Conservation (phyloP, 352 stramenopile species). For the Thalassiosira ordinaria region DNA sequence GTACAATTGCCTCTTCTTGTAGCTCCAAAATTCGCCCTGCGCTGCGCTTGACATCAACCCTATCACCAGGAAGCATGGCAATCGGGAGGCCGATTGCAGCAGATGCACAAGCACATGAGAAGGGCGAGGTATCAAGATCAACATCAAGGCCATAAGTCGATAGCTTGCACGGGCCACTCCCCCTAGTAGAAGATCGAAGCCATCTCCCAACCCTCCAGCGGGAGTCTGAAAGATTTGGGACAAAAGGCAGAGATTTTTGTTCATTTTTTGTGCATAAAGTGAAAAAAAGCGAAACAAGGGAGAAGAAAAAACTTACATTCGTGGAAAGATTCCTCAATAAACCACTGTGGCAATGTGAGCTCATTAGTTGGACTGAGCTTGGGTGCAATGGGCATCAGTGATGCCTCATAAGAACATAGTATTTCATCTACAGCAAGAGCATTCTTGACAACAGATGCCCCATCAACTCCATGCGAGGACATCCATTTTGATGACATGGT, state of each 20-base stretch:
- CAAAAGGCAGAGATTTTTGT: too few relatives aligned
- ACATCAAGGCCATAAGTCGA: slow-evolving; percentile 88
- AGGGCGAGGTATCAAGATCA: slow-evolving; percentile 92
- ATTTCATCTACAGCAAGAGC: slow-evolving; percentile 90
- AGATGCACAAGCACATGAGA: slow-evolving; percentile 90
- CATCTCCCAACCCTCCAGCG: slow-evolving; percentile 70
- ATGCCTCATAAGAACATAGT: slow-evolving; percentile 84
- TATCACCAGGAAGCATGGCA: slow-evolving; percentile 93
- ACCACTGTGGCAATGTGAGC: slow-evolving; percentile 73
- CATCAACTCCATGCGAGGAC: slow-evolving; percentile 79
- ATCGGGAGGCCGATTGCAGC: slow-evolving; percentile 89
- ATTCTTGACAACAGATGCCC: slow-evolving; percentile 86
- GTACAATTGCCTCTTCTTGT: slow-evolving; percentile 94
- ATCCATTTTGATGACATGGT: slow-evolving; percentile 94
- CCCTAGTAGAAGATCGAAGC: slow-evolving; percentile 63
- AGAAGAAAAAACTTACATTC: slow-evolving; percentile 71
- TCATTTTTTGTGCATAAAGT: too few relatives aligned
- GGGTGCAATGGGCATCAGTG: slow-evolving; percentile 12
- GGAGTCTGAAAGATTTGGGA: slow-evolving; percentile 28
- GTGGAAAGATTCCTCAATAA: slow-evolving; percentile 78
- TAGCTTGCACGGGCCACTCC: slow-evolving; percentile 71
- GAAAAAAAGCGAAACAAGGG: too few relatives aligned
- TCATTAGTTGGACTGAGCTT: not conserved
- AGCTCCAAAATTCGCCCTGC: slow-evolving; percentile 94
- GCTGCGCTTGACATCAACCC: slow-evolving; percentile 92